A percentile compares a stretch with the other conserved stretches of the same genome.
phyloP scores from a whole-genome alignment of 1,284 basidiomycete species.

The Tylopilus sp. region DNA sequence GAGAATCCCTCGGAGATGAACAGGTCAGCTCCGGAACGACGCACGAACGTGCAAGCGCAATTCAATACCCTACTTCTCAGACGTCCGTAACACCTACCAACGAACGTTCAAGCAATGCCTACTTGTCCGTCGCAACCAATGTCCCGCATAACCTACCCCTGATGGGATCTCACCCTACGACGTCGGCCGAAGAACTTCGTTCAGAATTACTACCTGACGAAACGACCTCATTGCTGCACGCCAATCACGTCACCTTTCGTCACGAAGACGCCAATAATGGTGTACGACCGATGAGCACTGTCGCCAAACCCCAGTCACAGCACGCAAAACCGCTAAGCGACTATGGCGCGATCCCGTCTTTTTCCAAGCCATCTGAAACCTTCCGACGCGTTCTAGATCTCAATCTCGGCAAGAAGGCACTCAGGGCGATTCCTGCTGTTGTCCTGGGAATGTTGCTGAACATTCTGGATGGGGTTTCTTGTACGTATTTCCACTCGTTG shows the following conservation, averaged over 20 bases:
- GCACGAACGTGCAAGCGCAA: constrained; percentile 1
- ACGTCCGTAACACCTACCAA: constrained; percentile 36
- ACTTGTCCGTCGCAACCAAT: constrained; percentile 14
- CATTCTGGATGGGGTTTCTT: constrained; percentile 93
- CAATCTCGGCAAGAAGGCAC: constrained; percentile 46
- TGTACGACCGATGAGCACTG: constrained; percentile 3
- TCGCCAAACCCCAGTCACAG: constrained; percentile 17
- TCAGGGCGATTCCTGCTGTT: constrained; percentile 82
- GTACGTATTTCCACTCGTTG: constrained; percentile 57
- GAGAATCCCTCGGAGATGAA: constrained; percentile 3
- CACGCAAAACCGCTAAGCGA: constrained; percentile 14
- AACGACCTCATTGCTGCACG: constrained; percentile 31
- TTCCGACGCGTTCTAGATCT: constrained; percentile 23
- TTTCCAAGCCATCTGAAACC: constrained; percentile 18
- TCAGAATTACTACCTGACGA: constrained; percentile 20
- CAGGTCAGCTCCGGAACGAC: constrained; percentile 5
- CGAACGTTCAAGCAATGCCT: constrained; percentile 16
- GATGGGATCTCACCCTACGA: constrained; percentile 1
- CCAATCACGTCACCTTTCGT: constrained; percentile 19
- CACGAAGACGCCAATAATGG: constrained; percentile 11
- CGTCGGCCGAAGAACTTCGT: background rate
- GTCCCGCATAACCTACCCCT: background rate
- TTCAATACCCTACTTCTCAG: constrained; percentile 20
- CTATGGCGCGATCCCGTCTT: constrained; percentile 26
- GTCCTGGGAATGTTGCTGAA: constrained; percentile 91